phyloP scores from a whole-genome alignment of 768 basidiomycete genomes.

The Cubamyces lactineus region DNA sequence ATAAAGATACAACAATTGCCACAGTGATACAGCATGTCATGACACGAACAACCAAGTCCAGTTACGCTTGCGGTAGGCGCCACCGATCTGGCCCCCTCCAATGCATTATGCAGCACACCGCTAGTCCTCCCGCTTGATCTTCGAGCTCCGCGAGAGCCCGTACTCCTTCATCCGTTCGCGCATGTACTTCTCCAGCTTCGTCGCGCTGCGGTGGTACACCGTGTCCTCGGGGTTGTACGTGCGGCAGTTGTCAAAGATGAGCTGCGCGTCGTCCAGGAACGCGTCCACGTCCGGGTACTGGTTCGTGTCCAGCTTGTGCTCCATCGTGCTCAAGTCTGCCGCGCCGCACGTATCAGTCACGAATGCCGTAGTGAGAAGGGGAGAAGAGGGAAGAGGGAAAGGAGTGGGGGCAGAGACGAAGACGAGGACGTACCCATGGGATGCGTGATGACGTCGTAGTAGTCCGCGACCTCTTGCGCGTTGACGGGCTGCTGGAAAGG shows the following conservation, averaged over 20 bases:
- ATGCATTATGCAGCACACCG: slow-evolving; percentile 24
- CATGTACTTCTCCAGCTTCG: slow-evolving; percentile 79
- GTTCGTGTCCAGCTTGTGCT: slow-evolving; percentile 86
- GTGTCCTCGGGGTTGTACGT: slow-evolving; percentile 83
- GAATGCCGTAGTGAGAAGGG: neutral
- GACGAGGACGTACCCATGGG: slow-evolving; percentile 80
- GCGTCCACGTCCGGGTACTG: slow-evolving; percentile 75
- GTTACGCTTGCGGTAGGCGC: too few relatives aligned
- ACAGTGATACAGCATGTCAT: slow-evolving; percentile 1
- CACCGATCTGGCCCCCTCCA: too few relatives aligned
- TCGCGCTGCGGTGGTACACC: slow-evolving; percentile 84
- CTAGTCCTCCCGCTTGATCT: slow-evolving; percentile 30
- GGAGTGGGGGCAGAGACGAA: too few relatives aligned
- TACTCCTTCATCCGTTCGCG: slow-evolving; percentile 45
- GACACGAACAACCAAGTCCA: neutral
- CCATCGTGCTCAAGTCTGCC: slow-evolving; percentile 85
- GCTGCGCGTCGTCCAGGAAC: slow-evolving; percentile 78
- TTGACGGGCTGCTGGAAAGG: slow-evolving; percentile 86
- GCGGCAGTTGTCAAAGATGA: slow-evolving; percentile 90
- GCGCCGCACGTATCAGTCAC: neutral
- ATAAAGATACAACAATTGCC: slow-evolving; percentile 3
- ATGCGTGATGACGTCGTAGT: slow-evolving; percentile 83
- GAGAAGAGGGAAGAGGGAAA: neutral
- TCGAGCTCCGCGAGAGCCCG: slow-evolving; percentile 25
- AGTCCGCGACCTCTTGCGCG: slow-evolving; percentile 78